Evolutionary conservation across 2,329 filamentous ascomycete species (phyloP).

Genomic region (Seiridium cupressi): DNA sequence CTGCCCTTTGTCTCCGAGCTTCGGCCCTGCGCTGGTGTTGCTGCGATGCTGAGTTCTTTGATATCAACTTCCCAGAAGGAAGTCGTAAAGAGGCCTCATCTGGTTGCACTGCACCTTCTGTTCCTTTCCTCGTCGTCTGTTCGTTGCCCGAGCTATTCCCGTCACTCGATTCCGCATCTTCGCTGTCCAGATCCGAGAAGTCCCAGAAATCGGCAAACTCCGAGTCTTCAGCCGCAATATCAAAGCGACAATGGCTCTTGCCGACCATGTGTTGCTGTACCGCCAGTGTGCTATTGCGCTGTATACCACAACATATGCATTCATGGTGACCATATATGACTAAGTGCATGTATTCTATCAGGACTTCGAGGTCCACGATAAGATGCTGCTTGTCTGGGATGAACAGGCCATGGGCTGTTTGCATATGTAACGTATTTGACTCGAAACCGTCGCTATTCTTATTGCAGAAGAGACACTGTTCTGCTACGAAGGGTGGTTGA

Average conservation of each 20-base stretch:
- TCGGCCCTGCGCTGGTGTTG: background rate
- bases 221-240: conserved; percentile 18
- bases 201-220: conserved; percentile 30
- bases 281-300: conserved; percentile 38
- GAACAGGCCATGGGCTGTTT: conserved; percentile 42
- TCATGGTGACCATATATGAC: conserved; percentile 47
- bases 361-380: conserved; percentile 41
- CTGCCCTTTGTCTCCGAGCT: background rate
- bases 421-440: conserved; percentile 46
- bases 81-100: conserved; percentile 30
- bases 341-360: conserved; percentile 46
- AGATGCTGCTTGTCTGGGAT: conserved; percentile 37
- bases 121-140: background rate
- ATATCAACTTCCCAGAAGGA: conserved; percentile 33
- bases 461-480: conserved; percentile 3
- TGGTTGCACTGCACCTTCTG: background rate
- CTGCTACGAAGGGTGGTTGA: conserved; percentile 35
- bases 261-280: conserved; percentile 41
- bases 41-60: conserved; percentile 18
- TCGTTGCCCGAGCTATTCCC: conserved; percentile 2
- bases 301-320: conserved; percentile 48
- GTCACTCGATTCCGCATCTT: background rate
- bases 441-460: conserved; percentile 23
- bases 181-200: conserved; percentile 11
- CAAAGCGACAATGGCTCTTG: conserved; percentile 24